phyloP scores from a whole-genome alignment of 2,329 filamentous ascomycete genomes.

The Fusarium ramigenum region DNA sequence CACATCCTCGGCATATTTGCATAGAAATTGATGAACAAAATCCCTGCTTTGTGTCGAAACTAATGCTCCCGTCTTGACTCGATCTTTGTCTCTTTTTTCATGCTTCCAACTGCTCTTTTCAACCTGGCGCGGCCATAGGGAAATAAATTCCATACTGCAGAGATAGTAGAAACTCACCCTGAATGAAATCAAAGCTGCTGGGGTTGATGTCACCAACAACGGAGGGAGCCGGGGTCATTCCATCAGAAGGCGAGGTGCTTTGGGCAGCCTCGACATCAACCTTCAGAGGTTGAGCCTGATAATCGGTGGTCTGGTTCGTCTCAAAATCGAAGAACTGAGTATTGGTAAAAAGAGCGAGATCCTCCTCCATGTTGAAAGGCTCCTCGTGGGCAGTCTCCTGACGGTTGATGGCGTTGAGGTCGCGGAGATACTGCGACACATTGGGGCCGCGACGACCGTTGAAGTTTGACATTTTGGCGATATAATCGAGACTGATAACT shows the following conservation, averaged over 20 bases:
- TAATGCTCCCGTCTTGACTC: background rate
- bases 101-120: background rate
- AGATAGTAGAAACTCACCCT: constrained; percentile 53
- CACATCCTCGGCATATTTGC: background rate
- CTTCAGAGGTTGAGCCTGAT: constrained; percentile 61
- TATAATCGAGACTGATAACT: background rate
- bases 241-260: constrained; percentile 49
- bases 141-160: background rate
- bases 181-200: constrained; percentile 59
- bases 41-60: background rate
- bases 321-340: constrained; percentile 84
- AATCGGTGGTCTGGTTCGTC: constrained; percentile 67
- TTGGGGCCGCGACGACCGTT: constrained; percentile 83
- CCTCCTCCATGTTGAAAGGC: constrained; percentile 72
- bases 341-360: constrained; percentile 83
- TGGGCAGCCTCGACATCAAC: constrained; percentile 48
- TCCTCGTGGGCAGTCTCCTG: constrained; percentile 65
- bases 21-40: background rate
- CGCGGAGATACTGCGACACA: constrained; percentile 88
- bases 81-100: background rate
- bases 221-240: constrained; percentile 51
- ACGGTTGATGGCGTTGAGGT: constrained; percentile 80
- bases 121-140: background rate
- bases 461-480: constrained; percentile 72
- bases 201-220: constrained; percentile 57